Conservation (phyloP, 352 stramenopile genomes). For the Phytophthora melonis region DNA sequence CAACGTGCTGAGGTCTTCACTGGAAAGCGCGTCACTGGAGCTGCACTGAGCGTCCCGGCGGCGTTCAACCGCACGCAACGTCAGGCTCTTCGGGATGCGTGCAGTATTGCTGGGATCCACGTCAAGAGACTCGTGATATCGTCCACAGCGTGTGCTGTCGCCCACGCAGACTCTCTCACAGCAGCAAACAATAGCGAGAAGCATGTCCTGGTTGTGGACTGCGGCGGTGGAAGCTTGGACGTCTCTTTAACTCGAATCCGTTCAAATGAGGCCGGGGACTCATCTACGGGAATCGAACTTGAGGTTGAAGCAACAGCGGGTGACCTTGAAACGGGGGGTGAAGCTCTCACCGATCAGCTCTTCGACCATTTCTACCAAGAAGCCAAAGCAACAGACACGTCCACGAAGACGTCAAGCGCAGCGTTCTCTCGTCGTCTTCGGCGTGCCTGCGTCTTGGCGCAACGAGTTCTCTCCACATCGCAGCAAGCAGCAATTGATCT, state of each 20-base stretch:
- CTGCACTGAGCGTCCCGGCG: conserved; percentile 43
- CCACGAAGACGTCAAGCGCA: conserved; percentile 2
- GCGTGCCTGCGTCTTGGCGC: conserved; percentile 48
- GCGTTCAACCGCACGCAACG: conserved; percentile 60
- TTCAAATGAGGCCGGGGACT: conserved; percentile 12
- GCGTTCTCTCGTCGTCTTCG: conserved; percentile 34
- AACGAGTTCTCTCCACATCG: conserved; percentile 55
- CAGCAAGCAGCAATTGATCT: conserved; percentile 43
- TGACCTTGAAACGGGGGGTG: conserved; percentile 28
- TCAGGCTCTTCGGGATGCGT: conserved; percentile 49
- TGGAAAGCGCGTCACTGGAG: conserved; percentile 19
- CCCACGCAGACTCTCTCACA: conserved; percentile 11
- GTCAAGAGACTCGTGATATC: conserved; percentile 39
- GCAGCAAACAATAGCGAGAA: conserved; percentile 21
- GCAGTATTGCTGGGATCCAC: conserved; percentile 44
- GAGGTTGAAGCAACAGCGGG: conserved; percentile 22
- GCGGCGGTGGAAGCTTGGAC: conserved; percentile 43
- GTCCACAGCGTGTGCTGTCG: conserved; percentile 49
- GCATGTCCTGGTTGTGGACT: conserved; percentile 45
- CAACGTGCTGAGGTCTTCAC: conserved; percentile 39
- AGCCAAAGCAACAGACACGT: conserved; percentile 2
- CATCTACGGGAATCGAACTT: conserved; percentile 33
- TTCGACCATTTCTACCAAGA: conserved; percentile 31
- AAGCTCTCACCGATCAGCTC: conserved; percentile 28
- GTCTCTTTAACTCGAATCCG: conserved; percentile 34